Percentiles rank a stretch among this genome's conserved stretches.
phyloP scores from a whole-genome alignment of 352 stramenopile genomes.

The Discostella stelligera region DNA sequence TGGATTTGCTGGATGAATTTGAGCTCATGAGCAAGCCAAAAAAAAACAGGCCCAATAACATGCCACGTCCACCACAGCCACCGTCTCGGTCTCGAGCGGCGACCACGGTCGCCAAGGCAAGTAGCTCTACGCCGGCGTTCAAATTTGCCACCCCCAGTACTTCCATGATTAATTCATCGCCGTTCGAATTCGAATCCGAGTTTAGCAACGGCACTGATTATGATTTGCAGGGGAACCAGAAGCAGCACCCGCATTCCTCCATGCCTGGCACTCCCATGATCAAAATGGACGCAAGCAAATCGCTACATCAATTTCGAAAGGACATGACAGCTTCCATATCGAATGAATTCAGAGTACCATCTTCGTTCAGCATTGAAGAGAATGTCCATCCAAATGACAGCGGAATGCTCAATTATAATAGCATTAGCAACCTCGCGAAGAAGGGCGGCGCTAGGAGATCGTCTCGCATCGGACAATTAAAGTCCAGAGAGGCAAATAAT shows the following conservation, averaged over 20 bases:
- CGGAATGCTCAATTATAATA: background rate
- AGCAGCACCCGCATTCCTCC: background rate
- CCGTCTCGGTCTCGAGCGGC: background rate
- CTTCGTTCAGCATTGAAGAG: constrained; percentile 29
- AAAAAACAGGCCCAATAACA: constrained; percentile 12
- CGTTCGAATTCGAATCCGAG: background rate
- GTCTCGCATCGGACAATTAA: constrained; percentile 5
- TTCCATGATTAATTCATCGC: background rate
- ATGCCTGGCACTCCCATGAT: background rate
- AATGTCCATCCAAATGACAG: constrained; percentile 48
- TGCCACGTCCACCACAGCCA: background rate
- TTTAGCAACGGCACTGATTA: background rate
- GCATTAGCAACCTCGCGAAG: background rate
- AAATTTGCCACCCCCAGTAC: background rate
- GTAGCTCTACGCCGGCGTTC: background rate
- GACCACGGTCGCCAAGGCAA: background rate
- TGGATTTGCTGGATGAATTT: constrained; percentile 5
- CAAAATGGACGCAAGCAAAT: background rate
- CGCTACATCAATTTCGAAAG: constrained; percentile 4
- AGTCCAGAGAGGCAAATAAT: constrained; percentile 1
- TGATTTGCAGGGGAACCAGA: background rate
- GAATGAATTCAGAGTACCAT: background rate
- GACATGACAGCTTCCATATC: background rate
- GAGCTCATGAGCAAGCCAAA: constrained; percentile 3
- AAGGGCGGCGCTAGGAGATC: constrained; percentile 11